A percentile compares a stretch with the other conserved stretches of the same genome.
phyloP scores from a whole-genome alignment of 2,329 filamentous ascomycete genomes.

The Raffaelea ambrosiae region DNA sequence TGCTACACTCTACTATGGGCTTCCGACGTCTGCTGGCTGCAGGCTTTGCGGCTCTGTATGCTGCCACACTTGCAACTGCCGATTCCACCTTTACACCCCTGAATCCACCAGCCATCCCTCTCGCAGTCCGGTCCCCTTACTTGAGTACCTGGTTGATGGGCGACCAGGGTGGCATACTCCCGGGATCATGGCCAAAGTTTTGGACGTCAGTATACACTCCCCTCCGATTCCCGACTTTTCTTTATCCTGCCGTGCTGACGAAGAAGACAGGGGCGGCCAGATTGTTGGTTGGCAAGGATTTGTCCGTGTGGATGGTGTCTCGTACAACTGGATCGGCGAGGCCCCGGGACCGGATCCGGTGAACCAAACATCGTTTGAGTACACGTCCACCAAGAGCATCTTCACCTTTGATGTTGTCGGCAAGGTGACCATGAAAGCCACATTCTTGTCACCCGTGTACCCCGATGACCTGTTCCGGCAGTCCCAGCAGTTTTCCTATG shows the following conservation, averaged over 20 bases:
- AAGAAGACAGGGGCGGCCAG: slow-evolving; percentile 44
- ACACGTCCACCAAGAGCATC: slow-evolving; percentile 63
- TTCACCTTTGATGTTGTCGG: slow-evolving; percentile 59
- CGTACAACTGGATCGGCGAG: slow-evolving; percentile 61
- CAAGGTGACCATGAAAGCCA: slow-evolving; percentile 56
- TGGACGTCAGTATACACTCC: slow-evolving; percentile 54
- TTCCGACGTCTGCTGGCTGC: too few relatives aligned
- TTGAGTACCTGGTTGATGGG: slow-evolving; percentile 61
- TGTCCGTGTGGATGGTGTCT: slow-evolving; percentile 56
- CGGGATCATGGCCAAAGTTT: slow-evolving; percentile 61
- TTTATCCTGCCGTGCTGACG: neutral
- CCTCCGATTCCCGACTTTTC: neutral
- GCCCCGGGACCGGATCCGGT: slow-evolving; percentile 39
- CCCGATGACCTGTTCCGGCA: slow-evolving; percentile 58
- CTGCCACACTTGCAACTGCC: neutral
- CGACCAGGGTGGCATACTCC: slow-evolving; percentile 56
- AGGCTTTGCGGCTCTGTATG: too few relatives aligned
- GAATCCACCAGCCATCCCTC: slow-evolving; percentile 35
- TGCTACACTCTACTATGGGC: too few relatives aligned
- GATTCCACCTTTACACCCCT: slow-evolving; percentile 19
- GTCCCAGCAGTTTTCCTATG: slow-evolving; percentile 62
- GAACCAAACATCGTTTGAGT: slow-evolving; percentile 55
- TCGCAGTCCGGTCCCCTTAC: slow-evolving; percentile 70
- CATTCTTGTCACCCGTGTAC: slow-evolving; percentile 63
- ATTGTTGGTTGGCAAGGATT: slow-evolving; percentile 59